Evolutionary conservation across 2,329 filamentous ascomycete species (phyloP).

Genomic region (Diplodia seriata): DNA sequence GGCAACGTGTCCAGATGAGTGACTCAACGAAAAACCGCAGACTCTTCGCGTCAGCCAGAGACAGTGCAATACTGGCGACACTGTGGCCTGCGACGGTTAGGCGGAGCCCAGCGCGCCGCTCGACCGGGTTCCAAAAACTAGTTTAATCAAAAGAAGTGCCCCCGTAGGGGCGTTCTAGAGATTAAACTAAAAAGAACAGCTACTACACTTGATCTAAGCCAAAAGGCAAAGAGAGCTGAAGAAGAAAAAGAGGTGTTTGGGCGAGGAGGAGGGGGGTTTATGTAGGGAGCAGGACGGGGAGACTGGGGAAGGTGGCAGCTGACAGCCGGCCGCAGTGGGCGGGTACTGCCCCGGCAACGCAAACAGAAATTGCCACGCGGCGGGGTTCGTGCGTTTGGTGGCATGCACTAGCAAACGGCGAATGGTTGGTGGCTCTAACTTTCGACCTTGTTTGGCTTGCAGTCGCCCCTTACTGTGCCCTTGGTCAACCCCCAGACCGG

Average conservation of each 20-base stretch:
- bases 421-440: too few relatives aligned
- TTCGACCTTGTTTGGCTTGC: too few relatives aligned
- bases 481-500: too few relatives aligned
- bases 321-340: neutral
- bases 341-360: neutral
- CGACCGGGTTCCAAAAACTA: slow-evolving; percentile 2
- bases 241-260: slow-evolving; percentile 1
- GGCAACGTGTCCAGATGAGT: neutral
- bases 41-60: slow-evolving; percentile 4
- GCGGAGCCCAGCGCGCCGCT: slow-evolving; percentile 4
- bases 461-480: too few relatives aligned
- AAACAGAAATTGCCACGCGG: neutral
- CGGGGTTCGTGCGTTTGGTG: neutral
- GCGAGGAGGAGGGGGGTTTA: neutral
- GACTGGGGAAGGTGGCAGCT: too few relatives aligned
- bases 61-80: slow-evolving; percentile 23
- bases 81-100: slow-evolving; percentile 2
- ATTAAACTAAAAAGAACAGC: slow-evolving; percentile 23
- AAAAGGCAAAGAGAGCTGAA: slow-evolving; percentile 27
- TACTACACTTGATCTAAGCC: slow-evolving; percentile 27
- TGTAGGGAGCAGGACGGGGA: neutral
- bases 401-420: too few relatives aligned
- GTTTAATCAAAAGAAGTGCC: slow-evolving; percentile 16
- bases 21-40: slow-evolving; percentile 6
- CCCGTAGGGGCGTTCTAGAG: slow-evolving; percentile 13